phyloP scores from a whole-genome alignment of 352 stramenopile species.

The Pythium rishiriense region DNA sequence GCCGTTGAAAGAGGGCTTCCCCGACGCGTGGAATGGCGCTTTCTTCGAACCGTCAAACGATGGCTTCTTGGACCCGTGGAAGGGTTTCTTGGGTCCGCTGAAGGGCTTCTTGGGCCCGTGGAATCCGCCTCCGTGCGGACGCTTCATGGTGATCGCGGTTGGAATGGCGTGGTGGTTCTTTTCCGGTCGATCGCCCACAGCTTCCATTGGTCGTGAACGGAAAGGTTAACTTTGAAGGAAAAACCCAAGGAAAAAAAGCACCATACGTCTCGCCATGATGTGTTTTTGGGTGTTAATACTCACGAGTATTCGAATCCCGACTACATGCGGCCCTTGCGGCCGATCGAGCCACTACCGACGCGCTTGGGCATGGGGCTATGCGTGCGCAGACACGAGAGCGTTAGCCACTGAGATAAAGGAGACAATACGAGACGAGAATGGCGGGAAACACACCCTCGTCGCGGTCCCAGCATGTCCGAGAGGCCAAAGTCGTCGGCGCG shows the following conservation, averaged over 20 bases:
- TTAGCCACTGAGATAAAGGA: not conserved
- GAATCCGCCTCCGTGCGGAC: conserved; percentile 9
- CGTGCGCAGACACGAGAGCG: not conserved
- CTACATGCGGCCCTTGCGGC: conserved; percentile 66
- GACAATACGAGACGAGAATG: not conserved
- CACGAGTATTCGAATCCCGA: conserved; percentile 14
- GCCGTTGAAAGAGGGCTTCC: not conserved
- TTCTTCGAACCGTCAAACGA: conserved; percentile 3
- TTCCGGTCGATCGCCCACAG: not conserved
- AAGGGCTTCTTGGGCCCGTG: conserved; percentile 14
- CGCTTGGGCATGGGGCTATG: conserved; percentile 20
- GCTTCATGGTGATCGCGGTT: conserved; percentile 15
- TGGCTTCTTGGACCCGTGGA: conserved; percentile 16
- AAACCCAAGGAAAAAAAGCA: not conserved
- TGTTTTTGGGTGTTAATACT: conserved; percentile 29
- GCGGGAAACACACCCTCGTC: conserved; percentile 44
- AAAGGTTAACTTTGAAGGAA: conserved; percentile 6
- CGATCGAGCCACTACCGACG: conserved; percentile 39
- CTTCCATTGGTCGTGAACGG: not conserved
- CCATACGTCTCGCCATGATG: not conserved
- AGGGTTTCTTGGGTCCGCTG: conserved; percentile 16
- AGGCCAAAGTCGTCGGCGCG: conserved; percentile 48
- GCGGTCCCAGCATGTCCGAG: conserved; percentile 37
- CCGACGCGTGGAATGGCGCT: not conserved
- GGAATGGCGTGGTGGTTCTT: not conserved